phyloP scores from a whole-genome alignment of 2,329 filamentous ascomycete genomes.

The Fusarium euwallaceae region DNA sequence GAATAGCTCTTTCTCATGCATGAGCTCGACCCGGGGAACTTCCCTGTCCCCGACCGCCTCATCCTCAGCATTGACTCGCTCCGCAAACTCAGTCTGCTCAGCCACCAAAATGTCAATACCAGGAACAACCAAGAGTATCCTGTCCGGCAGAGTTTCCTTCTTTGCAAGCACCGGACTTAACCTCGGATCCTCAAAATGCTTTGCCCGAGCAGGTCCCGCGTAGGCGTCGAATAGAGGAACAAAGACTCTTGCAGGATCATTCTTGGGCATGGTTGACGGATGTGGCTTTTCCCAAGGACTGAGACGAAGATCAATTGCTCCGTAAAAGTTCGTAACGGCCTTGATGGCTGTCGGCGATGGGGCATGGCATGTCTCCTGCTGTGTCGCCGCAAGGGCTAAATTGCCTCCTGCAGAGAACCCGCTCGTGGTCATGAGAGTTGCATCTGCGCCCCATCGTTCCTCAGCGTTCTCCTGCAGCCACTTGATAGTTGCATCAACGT shows the following conservation, averaged over 20 bases:
- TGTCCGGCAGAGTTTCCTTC: constrained; percentile 51
- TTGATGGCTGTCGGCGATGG: constrained; percentile 49
- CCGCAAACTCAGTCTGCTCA: constrained; percentile 56
- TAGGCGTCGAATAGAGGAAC: constrained; percentile 60
- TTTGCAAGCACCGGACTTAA: constrained; percentile 54
- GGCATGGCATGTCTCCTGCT: constrained; percentile 40
- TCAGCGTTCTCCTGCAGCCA: constrained; percentile 57
- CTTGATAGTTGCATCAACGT: constrained; percentile 59
- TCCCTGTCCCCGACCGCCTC: constrained; percentile 7
- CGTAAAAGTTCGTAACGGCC: constrained; percentile 57
- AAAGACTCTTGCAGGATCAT: constrained; percentile 55
- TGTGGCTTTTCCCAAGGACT: constrained; percentile 57
- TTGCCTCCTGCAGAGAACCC: constrained; percentile 61
- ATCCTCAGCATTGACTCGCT: constrained; percentile 49
- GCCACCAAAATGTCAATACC: constrained; percentile 57
- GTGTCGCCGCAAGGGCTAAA: constrained; percentile 54
- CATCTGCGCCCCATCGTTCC: constrained; percentile 53
- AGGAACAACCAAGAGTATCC: constrained; percentile 57
- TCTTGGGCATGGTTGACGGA: constrained; percentile 48
- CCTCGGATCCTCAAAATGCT: constrained; percentile 50
- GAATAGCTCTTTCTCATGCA: constrained; percentile 43
- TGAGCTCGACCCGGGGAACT: constrained; percentile 37
- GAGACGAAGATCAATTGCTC: constrained; percentile 55
- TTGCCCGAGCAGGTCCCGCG: constrained; percentile 47
- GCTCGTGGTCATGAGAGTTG: constrained; percentile 56